phyloP scores from a whole-genome alignment of 208 protist species.

The Leishmania major region DNA sequence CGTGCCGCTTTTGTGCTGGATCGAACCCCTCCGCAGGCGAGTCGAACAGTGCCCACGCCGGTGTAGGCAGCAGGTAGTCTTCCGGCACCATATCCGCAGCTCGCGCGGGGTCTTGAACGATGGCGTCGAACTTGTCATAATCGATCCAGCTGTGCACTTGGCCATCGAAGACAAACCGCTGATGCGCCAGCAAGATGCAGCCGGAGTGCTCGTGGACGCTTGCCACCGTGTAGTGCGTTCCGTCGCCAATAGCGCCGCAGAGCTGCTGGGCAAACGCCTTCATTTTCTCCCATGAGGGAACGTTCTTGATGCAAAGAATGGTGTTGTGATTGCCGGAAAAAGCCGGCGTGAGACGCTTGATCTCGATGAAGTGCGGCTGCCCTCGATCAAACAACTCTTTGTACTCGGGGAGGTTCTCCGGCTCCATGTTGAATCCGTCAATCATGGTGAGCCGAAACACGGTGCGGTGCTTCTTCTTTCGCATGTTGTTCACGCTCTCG shows the following conservation, averaged over 20 bases:
- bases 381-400: conserved; percentile 87
- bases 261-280: conserved; percentile 74
- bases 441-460: conserved; percentile 97
- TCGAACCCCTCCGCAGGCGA: conserved; percentile 86
- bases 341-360: conserved; percentile 94
- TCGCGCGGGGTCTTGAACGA: conserved; percentile 44
- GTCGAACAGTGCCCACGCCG: conserved; percentile 70
- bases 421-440: conserved; percentile 93
- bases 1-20: conserved; percentile 69
- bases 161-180: conserved; percentile 68
- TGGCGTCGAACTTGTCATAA: conserved; percentile 80
- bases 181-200: conserved; percentile 84
- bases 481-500: conserved; percentile 89
- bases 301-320: conserved; percentile 93
- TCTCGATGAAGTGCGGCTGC: conserved; percentile 92
- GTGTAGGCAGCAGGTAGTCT: conserved; percentile 80
- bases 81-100: conserved; percentile 49
- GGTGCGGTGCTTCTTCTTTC: conserved; percentile 88
- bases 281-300: conserved; percentile 91
- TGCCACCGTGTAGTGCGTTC: conserved; percentile 71
- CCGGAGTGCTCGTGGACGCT: conserved; percentile 91
- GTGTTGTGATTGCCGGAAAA: conserved; percentile 85
- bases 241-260: conserved; percentile 54
- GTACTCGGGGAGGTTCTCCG: conserved; percentile 90
- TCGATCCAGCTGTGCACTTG: conserved; percentile 88